A percentile compares a stretch with the other conserved stretches of the same genome.
phyloP scores from a whole-genome alignment of 1,284 basidiomycete species.

The Phlebopus sp. region DNA sequence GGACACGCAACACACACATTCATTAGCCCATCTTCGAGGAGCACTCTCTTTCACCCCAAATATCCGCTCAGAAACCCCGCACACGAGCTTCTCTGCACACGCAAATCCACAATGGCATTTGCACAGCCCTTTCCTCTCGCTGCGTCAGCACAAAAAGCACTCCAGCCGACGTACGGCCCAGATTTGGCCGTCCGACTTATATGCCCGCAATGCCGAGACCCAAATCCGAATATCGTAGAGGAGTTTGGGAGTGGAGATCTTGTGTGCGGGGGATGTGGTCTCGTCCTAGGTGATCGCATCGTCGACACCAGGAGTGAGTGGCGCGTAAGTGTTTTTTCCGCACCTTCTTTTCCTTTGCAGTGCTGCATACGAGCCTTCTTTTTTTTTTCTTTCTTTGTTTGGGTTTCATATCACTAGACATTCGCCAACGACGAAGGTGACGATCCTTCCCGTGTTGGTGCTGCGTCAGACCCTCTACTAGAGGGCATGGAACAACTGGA shows the following conservation, averaged over 20 bases:
- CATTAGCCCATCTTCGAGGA: too few species aligned
- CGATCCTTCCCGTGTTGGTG: constrained; percentile 99
- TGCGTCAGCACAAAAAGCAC: constrained; percentile 43
- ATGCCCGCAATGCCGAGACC: constrained; percentile 92
- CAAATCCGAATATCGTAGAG: constrained; percentile 92
- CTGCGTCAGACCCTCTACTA: constrained; percentile 88
- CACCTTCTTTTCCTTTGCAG: constrained; percentile 16
- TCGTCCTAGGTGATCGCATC: constrained; percentile 93
- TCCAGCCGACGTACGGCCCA: constrained; percentile 64
- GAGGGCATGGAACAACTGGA: constrained; percentile 93
- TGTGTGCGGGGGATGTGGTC: constrained; percentile 94
- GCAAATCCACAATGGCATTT: constrained; percentile 50
- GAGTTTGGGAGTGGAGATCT: constrained; percentile 98
- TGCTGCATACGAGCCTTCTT: constrained; percentile 22
- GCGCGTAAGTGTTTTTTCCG: constrained; percentile 64
- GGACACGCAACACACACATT: constrained; percentile 18
- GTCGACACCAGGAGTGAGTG: constrained; percentile 99
- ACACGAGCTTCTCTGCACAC: constrained; percentile 10
- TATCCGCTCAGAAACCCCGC: constrained; percentile 19
- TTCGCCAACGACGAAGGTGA: constrained; percentile 99
- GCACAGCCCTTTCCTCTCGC: constrained; percentile 74
- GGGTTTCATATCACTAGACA: constrained; percentile 59
- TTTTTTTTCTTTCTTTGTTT: constrained; percentile 5
- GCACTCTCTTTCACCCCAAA: constrained; percentile 7
- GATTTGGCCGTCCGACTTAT: constrained; percentile 89